Percentiles rank a stretch among this genome's conserved stretches.
These are phyloP conservation scores for Apiotrichum porosum DNA, from an alignment of 1,284 basidiomycete genomes.

Conservation along the genomic window DNA sequence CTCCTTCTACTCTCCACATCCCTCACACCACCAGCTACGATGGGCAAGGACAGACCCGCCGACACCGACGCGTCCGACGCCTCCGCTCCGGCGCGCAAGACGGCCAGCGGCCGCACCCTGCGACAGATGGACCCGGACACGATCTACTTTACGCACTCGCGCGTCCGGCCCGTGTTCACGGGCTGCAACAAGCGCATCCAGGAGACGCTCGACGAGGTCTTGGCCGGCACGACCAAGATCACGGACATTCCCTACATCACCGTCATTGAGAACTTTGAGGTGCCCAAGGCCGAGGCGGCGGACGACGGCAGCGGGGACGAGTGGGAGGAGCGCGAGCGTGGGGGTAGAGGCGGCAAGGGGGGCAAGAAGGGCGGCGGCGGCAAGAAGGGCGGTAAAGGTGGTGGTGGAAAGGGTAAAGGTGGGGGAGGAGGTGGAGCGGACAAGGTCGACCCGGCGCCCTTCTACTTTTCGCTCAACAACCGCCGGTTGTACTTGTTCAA, in stretches of 20 bases:
- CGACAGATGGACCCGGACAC: conserved; percentile 12
- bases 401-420: neutral
- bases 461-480: conserved; percentile 19
- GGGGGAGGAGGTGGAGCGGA: neutral
- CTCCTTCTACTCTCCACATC: neutral
- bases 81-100: conserved; percentile 5
- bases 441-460: conserved; percentile 1
- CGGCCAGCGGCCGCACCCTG: conserved; percentile 11
- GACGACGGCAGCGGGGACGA: neutral
- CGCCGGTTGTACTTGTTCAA: conserved; percentile 17
- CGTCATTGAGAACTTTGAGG: conserved; percentile 17
- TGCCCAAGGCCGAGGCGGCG: neutral
- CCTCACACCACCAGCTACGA: neutral
- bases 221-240: conserved; percentile 8
- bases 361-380: neutral
- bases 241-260: conserved; percentile 19
- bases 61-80: neutral
- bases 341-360: neutral
- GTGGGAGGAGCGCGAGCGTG: neutral
- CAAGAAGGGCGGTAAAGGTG: conserved; percentile 2
- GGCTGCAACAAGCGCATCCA: conserved; percentile 17
- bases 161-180: conserved; percentile 15
- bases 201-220: conserved; percentile 16
- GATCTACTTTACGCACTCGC: conserved; percentile 19
- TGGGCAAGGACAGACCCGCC: neutral